A percentile compares a stretch with the other conserved stretches of the same genome.
These are phyloP conservation scores for Lactarius indigo DNA, from an alignment of 768 basidiomycete genomes.

Conservation along the genomic window DNA sequence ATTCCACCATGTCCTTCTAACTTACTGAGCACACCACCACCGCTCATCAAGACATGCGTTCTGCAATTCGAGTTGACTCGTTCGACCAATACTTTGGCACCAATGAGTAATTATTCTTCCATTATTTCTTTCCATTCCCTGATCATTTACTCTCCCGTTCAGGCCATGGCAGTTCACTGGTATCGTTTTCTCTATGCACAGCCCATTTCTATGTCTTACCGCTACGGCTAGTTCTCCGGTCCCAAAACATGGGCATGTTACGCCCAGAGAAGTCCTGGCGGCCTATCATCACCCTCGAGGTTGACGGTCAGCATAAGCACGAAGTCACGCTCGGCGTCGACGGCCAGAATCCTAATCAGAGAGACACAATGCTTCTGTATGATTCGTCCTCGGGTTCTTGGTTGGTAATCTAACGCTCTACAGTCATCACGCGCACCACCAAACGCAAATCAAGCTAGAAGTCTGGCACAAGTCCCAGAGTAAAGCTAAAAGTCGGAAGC, in stretches of 20 bases:
- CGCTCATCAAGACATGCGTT: background rate
- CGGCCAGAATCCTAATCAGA: slow-evolving; percentile 68
- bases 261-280: slow-evolving; percentile 64
- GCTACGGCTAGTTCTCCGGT: slow-evolving; percentile 36
- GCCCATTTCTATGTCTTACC: background rate
- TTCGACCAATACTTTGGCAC: background rate
- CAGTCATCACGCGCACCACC: slow-evolving; percentile 40
- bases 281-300: slow-evolving; percentile 56
- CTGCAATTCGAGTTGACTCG: background rate
- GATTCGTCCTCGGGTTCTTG: slow-evolving; percentile 27
- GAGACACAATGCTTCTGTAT: slow-evolving; percentile 51
- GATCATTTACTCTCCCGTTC: background rate
- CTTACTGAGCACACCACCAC: background rate
- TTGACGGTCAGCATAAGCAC: slow-evolving; percentile 48
- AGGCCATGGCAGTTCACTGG: slow-evolving; percentile 34
- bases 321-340: slow-evolving; percentile 62
- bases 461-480: slow-evolving; percentile 56
- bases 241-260: slow-evolving; percentile 39
- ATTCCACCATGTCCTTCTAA: background rate
- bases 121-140: background rate
- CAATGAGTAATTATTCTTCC: slow-evolving; percentile 5
- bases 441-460: slow-evolving; percentile 48
- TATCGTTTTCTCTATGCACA: slow-evolving; percentile 3
- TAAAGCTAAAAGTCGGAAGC: slow-evolving; percentile 57
- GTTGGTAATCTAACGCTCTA: background rate